phyloP scores from a whole-genome alignment of 305 asterid species.

The Solanum hybrid region DNA sequence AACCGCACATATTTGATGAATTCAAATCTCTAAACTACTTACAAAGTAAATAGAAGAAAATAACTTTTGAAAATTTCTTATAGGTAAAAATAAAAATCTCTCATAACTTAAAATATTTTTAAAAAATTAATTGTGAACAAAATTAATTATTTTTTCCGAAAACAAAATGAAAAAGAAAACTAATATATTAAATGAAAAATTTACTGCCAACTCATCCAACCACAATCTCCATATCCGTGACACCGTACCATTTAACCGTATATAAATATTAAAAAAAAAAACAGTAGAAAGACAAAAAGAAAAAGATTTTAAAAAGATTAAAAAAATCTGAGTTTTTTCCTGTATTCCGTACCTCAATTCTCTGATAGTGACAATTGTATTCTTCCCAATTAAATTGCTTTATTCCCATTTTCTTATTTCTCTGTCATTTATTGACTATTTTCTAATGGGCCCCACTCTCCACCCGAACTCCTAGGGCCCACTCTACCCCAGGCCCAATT shows the following conservation, averaged over 20 bases:
- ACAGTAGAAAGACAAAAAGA: not conserved
- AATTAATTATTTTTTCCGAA: no score
- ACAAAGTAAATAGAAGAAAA: not conserved
- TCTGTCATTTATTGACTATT: slow-evolving; percentile 7
- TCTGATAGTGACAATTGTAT: slow-evolving; percentile 12
- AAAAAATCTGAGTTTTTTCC: not conserved
- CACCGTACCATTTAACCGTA: not conserved
- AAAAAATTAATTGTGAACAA: not conserved
- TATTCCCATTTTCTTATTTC: not conserved
- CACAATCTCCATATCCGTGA: not conserved
- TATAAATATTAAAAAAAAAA: not conserved
- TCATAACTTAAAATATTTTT: not conserved
- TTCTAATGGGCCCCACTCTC: slow-evolving; percentile 1
- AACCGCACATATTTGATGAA: not conserved
- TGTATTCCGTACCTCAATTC: slow-evolving; percentile 1
- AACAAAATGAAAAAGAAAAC: not conserved
- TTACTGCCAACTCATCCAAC: not conserved
- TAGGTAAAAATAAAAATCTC: no score
- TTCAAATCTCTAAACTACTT: no score
- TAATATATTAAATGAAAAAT: not conserved
- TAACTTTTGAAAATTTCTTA: not conserved
- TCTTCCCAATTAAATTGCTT: not conserved
- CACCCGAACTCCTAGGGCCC: slow-evolving; percentile 2
- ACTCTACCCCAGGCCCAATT: not conserved
- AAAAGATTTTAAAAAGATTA: not conserved